Percentiles rank a stretch among this genome's conserved stretches.
These are phyloP conservation scores for Astrothelium subdiscretum DNA, from an alignment of 495 filamentous ascomycete species.

Conservation along the genomic window DNA sequence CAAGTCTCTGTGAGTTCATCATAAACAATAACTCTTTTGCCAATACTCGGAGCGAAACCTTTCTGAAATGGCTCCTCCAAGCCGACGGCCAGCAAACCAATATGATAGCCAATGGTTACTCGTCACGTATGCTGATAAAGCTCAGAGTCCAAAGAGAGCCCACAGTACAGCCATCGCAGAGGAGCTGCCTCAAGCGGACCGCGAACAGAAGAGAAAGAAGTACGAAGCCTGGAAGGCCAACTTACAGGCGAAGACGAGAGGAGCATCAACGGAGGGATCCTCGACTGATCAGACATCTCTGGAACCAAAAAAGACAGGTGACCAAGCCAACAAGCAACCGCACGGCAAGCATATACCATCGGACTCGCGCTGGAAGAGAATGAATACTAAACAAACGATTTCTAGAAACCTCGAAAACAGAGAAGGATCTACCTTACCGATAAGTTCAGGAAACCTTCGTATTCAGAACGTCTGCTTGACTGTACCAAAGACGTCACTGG, in stretches of 20 bases:
- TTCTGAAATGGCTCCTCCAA: background rate
- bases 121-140: background rate
- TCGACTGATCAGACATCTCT: background rate
- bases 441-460: no score
- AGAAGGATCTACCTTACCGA: no score
- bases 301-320: background rate
- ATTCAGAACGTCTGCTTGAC: no score
- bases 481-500: no score
- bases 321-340: background rate
- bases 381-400: background rate
- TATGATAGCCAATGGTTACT: background rate
- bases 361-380: background rate
- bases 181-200: background rate
- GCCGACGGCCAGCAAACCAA: background rate
- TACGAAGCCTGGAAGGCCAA: background rate
- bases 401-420: background rate
- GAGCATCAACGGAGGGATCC: background rate
- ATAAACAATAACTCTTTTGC: background rate
- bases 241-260: no score
- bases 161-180: background rate
- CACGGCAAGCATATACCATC: background rate
- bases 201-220: background rate
- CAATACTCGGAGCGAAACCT: background rate
- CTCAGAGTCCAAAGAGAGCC: background rate
- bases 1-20: background rate